Evolutionary conservation across 495 filamentous ascomycete genomes (phyloP).

Genomic region (Astrothelium subdiscretum): DNA sequence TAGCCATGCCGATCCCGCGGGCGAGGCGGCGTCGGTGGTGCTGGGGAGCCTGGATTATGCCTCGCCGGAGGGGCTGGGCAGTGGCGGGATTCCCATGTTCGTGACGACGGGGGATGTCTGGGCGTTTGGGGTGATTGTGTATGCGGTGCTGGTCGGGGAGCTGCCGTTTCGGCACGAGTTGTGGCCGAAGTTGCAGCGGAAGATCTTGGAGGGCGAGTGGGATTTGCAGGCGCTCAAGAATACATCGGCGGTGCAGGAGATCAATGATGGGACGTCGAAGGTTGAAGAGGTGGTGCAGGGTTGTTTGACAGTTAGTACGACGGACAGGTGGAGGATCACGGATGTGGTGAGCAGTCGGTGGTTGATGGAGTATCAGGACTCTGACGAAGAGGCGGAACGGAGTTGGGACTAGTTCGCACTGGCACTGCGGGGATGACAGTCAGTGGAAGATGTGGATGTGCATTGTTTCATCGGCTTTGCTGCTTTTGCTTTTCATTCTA

Average conservation of each 20-base stretch:
- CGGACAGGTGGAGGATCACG: conserved; percentile 24
- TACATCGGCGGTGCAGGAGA: conserved; percentile 15
- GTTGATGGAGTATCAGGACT: conserved; percentile 33
- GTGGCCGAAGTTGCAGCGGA: conserved; percentile 44
- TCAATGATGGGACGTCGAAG: neutral
- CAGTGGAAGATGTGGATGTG: neutral
- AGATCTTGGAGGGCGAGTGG: conserved; percentile 54
- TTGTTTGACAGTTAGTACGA: conserved; percentile 29
- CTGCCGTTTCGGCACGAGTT: conserved; percentile 57
- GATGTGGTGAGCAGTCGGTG: conserved; percentile 42
- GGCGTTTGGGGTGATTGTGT: conserved; percentile 61
- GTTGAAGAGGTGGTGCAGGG: conserved; percentile 27
- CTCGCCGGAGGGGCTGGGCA: conserved; percentile 47
- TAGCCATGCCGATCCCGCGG: neutral
- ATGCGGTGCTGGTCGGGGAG: conserved; percentile 50
- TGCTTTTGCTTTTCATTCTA: neutral
- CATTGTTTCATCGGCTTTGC: neutral
- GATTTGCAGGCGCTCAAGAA: conserved; percentile 35
- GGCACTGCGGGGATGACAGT: neutral
- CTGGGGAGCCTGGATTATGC: conserved; percentile 58
- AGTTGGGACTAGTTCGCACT: neutral
- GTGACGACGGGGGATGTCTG: conserved; percentile 55
- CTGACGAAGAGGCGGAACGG: conserved; percentile 11
- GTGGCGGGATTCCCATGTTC: conserved; percentile 30
- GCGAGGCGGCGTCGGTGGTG: neutral